Evolutionary conservation across 352 stramenopile genomes (phyloP).

Genomic region (Phytophthora citrophthora): DNA sequence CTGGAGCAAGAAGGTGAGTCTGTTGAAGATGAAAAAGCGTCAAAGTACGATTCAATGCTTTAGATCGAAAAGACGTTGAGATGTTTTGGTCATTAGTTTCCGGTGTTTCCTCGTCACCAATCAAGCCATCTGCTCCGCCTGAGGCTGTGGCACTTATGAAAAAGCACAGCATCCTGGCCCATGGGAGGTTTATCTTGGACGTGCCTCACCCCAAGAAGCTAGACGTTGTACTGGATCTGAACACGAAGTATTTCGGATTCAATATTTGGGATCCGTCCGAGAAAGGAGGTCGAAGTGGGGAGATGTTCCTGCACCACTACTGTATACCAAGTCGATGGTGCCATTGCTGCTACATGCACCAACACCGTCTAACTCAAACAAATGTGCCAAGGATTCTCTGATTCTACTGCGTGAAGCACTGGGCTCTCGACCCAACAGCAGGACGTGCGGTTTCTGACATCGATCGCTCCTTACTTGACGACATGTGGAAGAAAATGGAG

Average conservation of each 20-base stretch:
- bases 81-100: conserved; percentile 57
- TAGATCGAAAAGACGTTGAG: conserved; percentile 68
- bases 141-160: conserved; percentile 86
- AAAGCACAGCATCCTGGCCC: conserved; percentile 71
- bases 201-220: conserved; percentile 70
- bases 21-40: conserved; percentile 38
- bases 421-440: conserved; percentile 77
- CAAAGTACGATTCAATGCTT: conserved; percentile 49
- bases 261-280: conserved; percentile 79
- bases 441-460: conserved; percentile 75
- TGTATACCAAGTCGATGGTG: conserved; percentile 71
- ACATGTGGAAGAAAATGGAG: conserved; percentile 88
- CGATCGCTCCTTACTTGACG: conserved; percentile 74
- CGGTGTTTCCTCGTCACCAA: conserved; percentile 73
- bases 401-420: conserved; percentile 79
- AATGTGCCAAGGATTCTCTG: conserved; percentile 60
- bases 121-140: conserved; percentile 65
- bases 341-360: conserved; percentile 69
- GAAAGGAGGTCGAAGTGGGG: conserved; percentile 69
- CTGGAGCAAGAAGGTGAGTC: conserved; percentile 25
- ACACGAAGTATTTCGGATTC: conserved; percentile 78
- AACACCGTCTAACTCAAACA: conserved; percentile 47
- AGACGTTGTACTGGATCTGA: conserved; percentile 66
- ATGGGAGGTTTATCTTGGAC: conserved; percentile 83
- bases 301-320: conserved; percentile 88